These are phyloP conservation scores for Saccharomyces hybrid DNA, from an alignment of 1,139 yeast genomes.

Conservation along the genomic window DNA sequence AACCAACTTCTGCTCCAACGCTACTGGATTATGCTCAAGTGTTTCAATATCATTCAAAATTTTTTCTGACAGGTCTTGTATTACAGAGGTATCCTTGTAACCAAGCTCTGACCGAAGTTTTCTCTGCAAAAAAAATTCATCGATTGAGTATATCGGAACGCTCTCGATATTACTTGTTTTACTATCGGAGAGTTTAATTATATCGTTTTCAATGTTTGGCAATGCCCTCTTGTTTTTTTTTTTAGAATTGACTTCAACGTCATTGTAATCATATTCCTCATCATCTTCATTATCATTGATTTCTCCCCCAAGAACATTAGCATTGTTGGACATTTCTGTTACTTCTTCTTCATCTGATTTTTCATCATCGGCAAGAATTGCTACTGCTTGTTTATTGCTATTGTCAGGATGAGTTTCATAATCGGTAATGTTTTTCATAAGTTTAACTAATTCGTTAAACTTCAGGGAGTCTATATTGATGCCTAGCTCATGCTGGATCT, in stretches of 20 bases:
- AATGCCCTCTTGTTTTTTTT: constrained; percentile 8
- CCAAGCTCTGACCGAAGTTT: constrained; percentile 20
- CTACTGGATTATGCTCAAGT: constrained; percentile 29
- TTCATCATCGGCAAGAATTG: constrained; percentile 23
- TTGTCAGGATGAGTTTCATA: constrained; percentile 24
- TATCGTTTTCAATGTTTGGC: constrained; percentile 12
- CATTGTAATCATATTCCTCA: constrained; percentile 20
- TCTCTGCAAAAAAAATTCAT: constrained; percentile 46
- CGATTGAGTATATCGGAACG: constrained; percentile 36
- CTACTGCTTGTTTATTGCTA: constrained; percentile 19
- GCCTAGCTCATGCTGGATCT: constrained; percentile 45
- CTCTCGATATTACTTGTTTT: constrained; percentile 8
- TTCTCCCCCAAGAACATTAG: constrained; percentile 27
- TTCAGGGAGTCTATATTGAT: constrained; percentile 31
- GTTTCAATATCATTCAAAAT: not conserved
- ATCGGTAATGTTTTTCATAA: constrained; percentile 51
- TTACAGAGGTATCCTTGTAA: not conserved
- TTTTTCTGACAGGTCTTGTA: not conserved
- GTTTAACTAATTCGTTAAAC: constrained; percentile 41
- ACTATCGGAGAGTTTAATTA: constrained; percentile 5
- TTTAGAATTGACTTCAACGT: constrained; percentile 2
- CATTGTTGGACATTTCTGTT: constrained; percentile 17
- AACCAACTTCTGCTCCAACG: constrained; percentile 46
- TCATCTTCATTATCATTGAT: constrained; percentile 1
- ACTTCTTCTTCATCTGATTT: constrained; percentile 35